Evolutionary conservation across 2,329 filamentous ascomycete species (phyloP), one percentile per base, ranked within the genome.

Genomic region (Arthrobotrys megalospora): DNA sequence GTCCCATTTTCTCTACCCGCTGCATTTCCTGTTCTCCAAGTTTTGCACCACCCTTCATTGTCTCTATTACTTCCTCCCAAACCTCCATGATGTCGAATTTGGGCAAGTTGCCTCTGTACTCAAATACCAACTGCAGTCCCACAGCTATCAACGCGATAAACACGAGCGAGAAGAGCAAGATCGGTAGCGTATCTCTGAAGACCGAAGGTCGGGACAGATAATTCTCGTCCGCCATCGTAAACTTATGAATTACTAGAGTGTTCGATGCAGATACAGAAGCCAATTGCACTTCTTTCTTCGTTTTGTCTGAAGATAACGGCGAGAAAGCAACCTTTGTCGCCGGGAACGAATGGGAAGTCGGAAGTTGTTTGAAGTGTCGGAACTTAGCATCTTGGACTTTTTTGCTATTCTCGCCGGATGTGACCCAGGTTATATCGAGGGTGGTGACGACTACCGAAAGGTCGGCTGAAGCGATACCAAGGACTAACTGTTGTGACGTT

Each of bases 61-160:
- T 72, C 50, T 78, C 75, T 1, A 78, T 52, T 7, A 78, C 53
- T 19, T 78, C 75, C n/a, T 78, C 75, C 75, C 67, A 78, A 1
- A 72, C 75, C 14, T 78, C 75, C 75, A 67, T 72, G 16, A 78
- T 78, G 60, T 78, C 75, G 36, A 78, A 78, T 14, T 78, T 72
- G 1, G 75, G 75, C 16, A 78, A 24, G 60, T 78, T 78, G 3
- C 75, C 75, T 47, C 75, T 55, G 21, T 79, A 67, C 52, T 79
- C 76, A 21, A 79, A 79, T 3, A 79, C 76, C 55, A 79, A 32
- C 16, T 79, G 76, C 63, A 79, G 24, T 1, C 55, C 70, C 36
- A 79, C 62, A 6, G 76, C 76, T 32, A 79, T 58, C 11, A 79
- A 60, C 14, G 52, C 69, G 38, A 79, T 79, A 47, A 78, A 78